Conservation (phyloP, 164 flowering plant species). For the Warburgia ugandensis region DNA sequence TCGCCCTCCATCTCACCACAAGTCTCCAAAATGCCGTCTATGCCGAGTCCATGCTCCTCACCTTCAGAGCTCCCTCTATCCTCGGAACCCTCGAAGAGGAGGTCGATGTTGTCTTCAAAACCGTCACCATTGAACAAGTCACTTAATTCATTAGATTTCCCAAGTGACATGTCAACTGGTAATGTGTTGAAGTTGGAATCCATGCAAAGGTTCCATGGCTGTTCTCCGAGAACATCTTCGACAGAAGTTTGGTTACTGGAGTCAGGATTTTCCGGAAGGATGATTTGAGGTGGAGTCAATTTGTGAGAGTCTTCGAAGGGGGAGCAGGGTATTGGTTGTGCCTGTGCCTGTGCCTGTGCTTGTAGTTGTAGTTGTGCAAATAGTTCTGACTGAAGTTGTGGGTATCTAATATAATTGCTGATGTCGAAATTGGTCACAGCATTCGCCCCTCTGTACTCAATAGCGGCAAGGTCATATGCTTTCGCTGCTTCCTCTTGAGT, state of each 20-base stretch:
- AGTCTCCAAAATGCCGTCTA: conserved; percentile 9
- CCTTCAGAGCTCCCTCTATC: background rate
- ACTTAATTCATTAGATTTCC: conserved; percentile 23
- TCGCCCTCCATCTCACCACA: conserved; percentile 7
- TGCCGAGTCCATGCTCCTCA: conserved; percentile 4
- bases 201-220: conserved; percentile 22
- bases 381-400: background rate
- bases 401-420: conserved; percentile 15
- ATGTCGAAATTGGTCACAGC: conserved; percentile 37
- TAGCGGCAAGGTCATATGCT: conserved; percentile 31
- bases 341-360: background rate
- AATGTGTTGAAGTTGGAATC: conserved; percentile 16
- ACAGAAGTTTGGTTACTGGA: conserved; percentile 3
- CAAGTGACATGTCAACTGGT: conserved; percentile 23
- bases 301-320: conserved; percentile 7
- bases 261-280: conserved; percentile 1
- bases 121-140: conserved; percentile 30
- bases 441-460: conserved; percentile 29
- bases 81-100: conserved; percentile 25
- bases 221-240: conserved; percentile 22
- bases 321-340: background rate
- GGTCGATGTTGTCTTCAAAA: conserved; percentile 49
- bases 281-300: conserved; percentile 2
- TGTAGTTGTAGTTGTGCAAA: background rate
- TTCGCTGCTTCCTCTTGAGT: conserved; percentile 35